Evolutionary conservation across 2,329 filamentous ascomycete species (phyloP).

Genomic region (Pochonia chlamydosporia): DNA sequence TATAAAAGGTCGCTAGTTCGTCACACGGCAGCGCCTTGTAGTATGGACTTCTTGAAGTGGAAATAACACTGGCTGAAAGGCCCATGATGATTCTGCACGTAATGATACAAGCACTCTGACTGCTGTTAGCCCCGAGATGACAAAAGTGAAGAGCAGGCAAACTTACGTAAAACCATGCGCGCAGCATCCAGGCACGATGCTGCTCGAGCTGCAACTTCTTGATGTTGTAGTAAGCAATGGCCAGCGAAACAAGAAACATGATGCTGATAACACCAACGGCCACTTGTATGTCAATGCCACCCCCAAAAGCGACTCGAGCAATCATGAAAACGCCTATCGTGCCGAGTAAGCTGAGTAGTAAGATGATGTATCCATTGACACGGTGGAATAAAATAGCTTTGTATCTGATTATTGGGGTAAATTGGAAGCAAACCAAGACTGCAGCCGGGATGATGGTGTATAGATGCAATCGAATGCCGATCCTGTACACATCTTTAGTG

Average conservation of each 20-base stretch:
- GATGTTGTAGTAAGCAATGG: slow-evolving; percentile 47
- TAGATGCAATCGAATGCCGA: slow-evolving; percentile 40
- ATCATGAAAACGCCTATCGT: slow-evolving; percentile 47
- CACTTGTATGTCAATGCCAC: slow-evolving; percentile 40
- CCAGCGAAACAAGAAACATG: slow-evolving; percentile 33
- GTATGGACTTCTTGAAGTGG: slow-evolving; percentile 17
- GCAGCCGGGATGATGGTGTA: slow-evolving; percentile 34
- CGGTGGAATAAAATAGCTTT: slow-evolving; percentile 48
- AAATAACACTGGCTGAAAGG: slow-evolving; percentile 30
- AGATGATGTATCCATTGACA: slow-evolving; percentile 49
- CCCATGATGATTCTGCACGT: slow-evolving; percentile 42
- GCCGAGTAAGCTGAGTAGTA: slow-evolving; percentile 37
- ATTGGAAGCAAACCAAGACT: slow-evolving; percentile 39
- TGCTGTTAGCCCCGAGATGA: no score
- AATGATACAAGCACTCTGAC: slow-evolving; percentile 44
- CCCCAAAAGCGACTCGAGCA: slow-evolving; percentile 43
- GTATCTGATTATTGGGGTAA: slow-evolving; percentile 39
- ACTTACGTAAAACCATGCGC: slow-evolving; percentile 42
- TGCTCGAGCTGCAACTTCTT: slow-evolving; percentile 54
- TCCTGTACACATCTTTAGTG: slow-evolving; percentile 17
- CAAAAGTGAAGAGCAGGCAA: background rate
- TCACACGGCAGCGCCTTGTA: slow-evolving; percentile 33
- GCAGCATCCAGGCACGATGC: slow-evolving; percentile 58
- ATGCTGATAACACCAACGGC: slow-evolving; percentile 36
- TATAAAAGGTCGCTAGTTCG: slow-evolving; percentile 36